A percentile compares a stretch with the other conserved stretches of the same genome.
phyloP scores from a whole-genome alignment of 1,139 yeast species.

The Arxiozyma telluris region DNA sequence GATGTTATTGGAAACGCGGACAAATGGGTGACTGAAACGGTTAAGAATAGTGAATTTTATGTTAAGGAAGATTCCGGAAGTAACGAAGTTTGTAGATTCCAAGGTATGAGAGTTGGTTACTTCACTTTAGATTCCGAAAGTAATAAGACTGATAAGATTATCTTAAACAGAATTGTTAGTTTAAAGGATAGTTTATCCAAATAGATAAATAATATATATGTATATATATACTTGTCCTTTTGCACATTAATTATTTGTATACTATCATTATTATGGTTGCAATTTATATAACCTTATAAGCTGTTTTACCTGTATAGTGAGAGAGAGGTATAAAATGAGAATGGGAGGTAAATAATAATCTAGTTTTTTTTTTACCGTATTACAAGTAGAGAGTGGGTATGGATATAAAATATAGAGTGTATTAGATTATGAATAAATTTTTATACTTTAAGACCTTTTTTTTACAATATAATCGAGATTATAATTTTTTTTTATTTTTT shows the following conservation, averaged over 20 bases:
- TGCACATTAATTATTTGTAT: background rate
- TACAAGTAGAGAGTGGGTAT: too few relatives aligned
- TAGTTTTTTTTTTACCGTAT: too few relatives aligned
- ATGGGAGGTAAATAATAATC: too few relatives aligned
- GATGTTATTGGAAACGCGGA: constrained; percentile 68
- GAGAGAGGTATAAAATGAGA: too few relatives aligned
- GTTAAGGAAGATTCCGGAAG: constrained; percentile 52
- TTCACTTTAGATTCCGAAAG: constrained; percentile 86
- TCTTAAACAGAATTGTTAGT: constrained; percentile 82
- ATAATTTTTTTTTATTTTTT: background rate
- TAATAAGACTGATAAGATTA: constrained; percentile 41
- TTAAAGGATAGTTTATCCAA: constrained; percentile 50
- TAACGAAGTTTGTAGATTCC: constrained; percentile 91
- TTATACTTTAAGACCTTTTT: too few relatives aligned
- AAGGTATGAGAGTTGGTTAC: constrained; percentile 94
- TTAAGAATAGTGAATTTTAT: constrained; percentile 50
- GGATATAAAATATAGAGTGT: too few relatives aligned
- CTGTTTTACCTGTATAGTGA: too few relatives aligned
- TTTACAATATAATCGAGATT: background rate
- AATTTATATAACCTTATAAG: too few relatives aligned
- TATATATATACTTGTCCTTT: background rate
- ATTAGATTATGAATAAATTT: too few relatives aligned
- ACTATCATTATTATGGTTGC: too few relatives aligned
- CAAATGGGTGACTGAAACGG: constrained; percentile 53
- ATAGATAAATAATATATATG: background rate